Evolutionary conservation across 176 grass and related monocot genomes (phyloP), one percentile per base, ranked within the genome.

Genomic region (Ampelocalamus luodianensis): DNA sequence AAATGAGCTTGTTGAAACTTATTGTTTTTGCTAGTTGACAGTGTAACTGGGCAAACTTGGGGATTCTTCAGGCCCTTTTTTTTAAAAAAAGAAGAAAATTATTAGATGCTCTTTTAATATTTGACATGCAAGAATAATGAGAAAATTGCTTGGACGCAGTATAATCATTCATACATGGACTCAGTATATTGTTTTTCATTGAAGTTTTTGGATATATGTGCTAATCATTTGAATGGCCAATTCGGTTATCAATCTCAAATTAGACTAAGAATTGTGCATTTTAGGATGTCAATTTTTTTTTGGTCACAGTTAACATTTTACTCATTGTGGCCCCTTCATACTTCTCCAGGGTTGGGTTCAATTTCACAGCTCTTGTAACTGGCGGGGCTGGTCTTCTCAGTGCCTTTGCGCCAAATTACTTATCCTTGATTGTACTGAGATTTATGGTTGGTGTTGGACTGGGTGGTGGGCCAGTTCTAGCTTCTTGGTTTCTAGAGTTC

Each of bases 401-500:
- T 69, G 88, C 96, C 6, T 93, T 98, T 42, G 89, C 93, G 4
- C 96, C 96, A 84, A 98, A 98, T 86, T 95, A 98, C 68, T 80
- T 90, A 74, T 89, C 91, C 65, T 88, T 98, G 85, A 90, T 98
- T 77, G 71, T 83, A 36, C 82, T 94, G 67, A 89, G 96, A 79
- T 98, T 98, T 85, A 87, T 93, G 67, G 96, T 98, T 9, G 96
- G 96, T 64, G 83, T 98, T 64, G 96, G 96, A 82, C 75, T 98
- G 72, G 93, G 93, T 58, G 93, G 96, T 70, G 96, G 87, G 5
- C 93, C 89, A 53, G 96, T 98, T 82, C 82, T 98, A 40, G 83
- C 85, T 79, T 98, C 96, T 68, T 98, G 96, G 91, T 98, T 98
- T 90, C 79, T 98, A 61, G 96, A 98, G 74, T 98, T 98, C 83